Base-by-base conservation (phyloP, 2,329 filamentous ascomycete species). In the Neonectria neomacrospora region DNA sequence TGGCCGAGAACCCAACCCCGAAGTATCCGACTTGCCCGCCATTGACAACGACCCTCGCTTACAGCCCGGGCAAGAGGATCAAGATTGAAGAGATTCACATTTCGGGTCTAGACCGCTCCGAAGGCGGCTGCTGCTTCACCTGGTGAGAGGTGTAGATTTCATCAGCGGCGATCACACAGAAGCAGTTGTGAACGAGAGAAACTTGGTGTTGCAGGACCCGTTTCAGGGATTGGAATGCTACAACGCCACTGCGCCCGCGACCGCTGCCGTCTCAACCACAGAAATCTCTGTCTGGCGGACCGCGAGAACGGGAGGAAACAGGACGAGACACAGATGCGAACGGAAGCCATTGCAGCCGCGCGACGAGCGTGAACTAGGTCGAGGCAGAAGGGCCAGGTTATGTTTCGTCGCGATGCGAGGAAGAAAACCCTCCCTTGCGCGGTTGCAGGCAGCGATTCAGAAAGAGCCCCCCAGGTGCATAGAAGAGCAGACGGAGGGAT, bases 151-250 rank as follows among this genome's bases (percentile, higher is more conserved):
- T 20, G 3, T 5, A 22, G 18, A 39, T 68, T 63, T 72, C 58
- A 56, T 55, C 37, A n/a, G 48, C 48, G 64, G 30, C 58, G 60
- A 71, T 72, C 58, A 71, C 47, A 68, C 70, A 68, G 12, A 18
- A 64, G 39, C 60, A 65, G 67, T 65, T 56, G 48, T 64, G 59
- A 39, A 51, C 48, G 26, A 20, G 42, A 47, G 52, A 44, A 44
- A 32, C 41, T 63, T 64, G 55, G 51, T 61, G 70, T 72, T 62
- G 68, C 70, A 72, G 62, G 61, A 51, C 64, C 52, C 23, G 70
- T 72, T 72, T 72, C 70, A 72, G 70, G 56, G 58, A 66, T 59
- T 42, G 39, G 54, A 47, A 64, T 63, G 60, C 69, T 32, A 61
- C 68, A 59, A 48, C 48, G 5, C 26, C 48, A n/a, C 37, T 26